These are phyloP conservation scores for Cladorrhinum samala DNA, from an alignment of 495 filamentous ascomycete genomes.

Conservation along the genomic window DNA sequence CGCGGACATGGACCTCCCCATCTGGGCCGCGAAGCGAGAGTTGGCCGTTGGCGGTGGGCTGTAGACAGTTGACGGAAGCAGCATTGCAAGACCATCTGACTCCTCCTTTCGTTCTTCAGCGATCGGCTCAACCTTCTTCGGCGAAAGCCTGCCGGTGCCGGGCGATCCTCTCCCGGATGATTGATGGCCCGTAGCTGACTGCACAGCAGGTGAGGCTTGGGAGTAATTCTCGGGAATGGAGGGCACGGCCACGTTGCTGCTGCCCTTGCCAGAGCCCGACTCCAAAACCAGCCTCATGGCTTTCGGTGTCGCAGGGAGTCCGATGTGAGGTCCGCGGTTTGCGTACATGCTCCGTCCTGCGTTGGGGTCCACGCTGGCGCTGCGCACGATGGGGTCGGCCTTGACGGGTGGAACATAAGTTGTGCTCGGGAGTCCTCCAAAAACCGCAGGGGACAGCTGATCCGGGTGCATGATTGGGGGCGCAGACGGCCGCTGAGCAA, in stretches of 20 bases:
- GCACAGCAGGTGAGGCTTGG: slow-evolving; percentile 22
- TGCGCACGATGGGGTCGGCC: slow-evolving; percentile 36
- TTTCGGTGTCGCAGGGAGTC: slow-evolving; percentile 75
- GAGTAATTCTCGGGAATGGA: slow-evolving; percentile 52
- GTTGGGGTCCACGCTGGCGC: slow-evolving; percentile 40
- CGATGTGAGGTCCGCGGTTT: slow-evolving; percentile 49
- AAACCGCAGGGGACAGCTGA: slow-evolving; percentile 37
- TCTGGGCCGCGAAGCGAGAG: slow-evolving; percentile 29
- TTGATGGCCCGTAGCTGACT: slow-evolving; percentile 4
- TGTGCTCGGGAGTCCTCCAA: slow-evolving; percentile 22
- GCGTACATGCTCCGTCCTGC: slow-evolving; percentile 40
- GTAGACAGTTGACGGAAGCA: slow-evolving; percentile 60
- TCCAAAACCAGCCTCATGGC: slow-evolving; percentile 78
- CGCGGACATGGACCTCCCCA: slow-evolving; percentile 66
- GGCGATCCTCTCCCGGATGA: slow-evolving; percentile 13
- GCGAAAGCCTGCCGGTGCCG: slow-evolving; percentile 7
- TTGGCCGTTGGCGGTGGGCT: slow-evolving; percentile 42
- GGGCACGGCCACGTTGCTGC: slow-evolving; percentile 56
- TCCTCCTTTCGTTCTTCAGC: slow-evolving; percentile 5
- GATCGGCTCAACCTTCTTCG: slow-evolving; percentile 20
- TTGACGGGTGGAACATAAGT: slow-evolving; percentile 31
- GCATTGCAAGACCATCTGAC: slow-evolving; percentile 23
- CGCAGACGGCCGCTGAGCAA: slow-evolving; percentile 70
- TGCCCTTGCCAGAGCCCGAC: slow-evolving; percentile 41
- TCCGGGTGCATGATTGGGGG: slow-evolving; percentile 78